Evolutionary conservation across 139 green algal species (phyloP).

Genomic region (Closterium sp.): DNA sequence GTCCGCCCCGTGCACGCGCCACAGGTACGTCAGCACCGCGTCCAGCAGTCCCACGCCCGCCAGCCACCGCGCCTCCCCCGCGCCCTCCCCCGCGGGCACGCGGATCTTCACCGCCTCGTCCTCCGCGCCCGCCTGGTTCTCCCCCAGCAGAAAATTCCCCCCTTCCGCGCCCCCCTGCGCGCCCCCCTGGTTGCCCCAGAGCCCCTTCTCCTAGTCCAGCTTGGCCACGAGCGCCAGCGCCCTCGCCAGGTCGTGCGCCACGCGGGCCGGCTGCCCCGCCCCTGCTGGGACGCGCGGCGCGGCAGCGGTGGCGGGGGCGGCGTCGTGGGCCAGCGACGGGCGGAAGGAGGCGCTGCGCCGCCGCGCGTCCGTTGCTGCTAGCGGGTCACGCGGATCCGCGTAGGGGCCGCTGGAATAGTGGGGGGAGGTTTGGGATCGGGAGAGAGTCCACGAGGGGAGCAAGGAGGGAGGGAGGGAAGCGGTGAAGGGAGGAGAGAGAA

Average conservation of each 20-base stretch:
- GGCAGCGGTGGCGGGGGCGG: not conserved
- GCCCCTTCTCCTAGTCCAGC: constrained; percentile 77
- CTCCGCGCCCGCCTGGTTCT: not conserved
- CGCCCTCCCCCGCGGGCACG: not conserved
- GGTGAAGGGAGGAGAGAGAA: not conserved
- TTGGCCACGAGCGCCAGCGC: constrained; percentile 60
- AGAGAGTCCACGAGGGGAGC: too few relatives aligned
- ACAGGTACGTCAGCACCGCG: constrained; percentile 83
- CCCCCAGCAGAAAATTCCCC: not conserved
- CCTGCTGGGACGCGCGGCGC: not conserved
- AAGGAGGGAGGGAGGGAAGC: not conserved
- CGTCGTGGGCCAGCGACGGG: not conserved
- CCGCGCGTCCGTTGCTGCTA: not conserved
- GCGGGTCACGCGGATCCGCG: not conserved
- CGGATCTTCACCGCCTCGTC: not conserved
- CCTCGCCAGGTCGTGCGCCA: constrained; percentile 58
- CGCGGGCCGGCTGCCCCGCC: not conserved
- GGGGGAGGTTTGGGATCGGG: too few relatives aligned
- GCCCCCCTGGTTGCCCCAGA: constrained; percentile 41
- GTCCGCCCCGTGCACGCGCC: constrained; percentile 85
- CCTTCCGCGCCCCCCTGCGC: not conserved
- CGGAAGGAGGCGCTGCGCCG: not conserved
- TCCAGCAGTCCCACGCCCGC: constrained; percentile 64
- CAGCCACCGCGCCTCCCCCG: not conserved
- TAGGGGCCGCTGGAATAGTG: not conserved